Evolutionary conservation across 176 grass and related monocot species (phyloP).

Genomic region (Triticum urartu): DNA sequence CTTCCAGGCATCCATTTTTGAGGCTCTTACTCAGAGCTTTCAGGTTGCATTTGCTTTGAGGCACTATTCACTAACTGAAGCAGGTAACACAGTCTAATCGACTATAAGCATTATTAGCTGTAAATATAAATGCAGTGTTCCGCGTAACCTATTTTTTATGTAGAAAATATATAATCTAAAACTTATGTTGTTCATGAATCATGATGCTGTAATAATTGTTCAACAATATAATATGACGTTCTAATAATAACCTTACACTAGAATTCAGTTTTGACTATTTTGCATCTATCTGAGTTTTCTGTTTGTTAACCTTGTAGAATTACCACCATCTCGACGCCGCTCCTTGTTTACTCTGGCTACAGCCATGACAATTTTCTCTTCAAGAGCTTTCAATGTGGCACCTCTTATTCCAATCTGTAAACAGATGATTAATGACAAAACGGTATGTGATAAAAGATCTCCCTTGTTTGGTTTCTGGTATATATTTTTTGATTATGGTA

Average conservation of each 20-base stretch:
- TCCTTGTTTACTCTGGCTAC: constrained; percentile 84
- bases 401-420: constrained; percentile 89
- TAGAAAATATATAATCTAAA: not conserved
- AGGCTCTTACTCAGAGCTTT: constrained; percentile 88
- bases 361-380: constrained; percentile 96
- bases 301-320: constrained; percentile 50
- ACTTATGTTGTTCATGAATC: constrained; percentile 7
- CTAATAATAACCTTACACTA: constrained; percentile 13
- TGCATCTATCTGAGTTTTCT: not conserved
- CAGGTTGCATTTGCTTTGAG: constrained; percentile 91
- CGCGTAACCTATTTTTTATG: not conserved
- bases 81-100: constrained; percentile 44
- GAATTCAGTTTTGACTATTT: constrained; percentile 13
- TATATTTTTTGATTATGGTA: constrained; percentile 27
- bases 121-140: constrained; percentile 16
- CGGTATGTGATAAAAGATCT: constrained; percentile 49
- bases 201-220: not conserved
- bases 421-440: constrained; percentile 65
- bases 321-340: constrained; percentile 70
- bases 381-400: constrained; percentile 75
- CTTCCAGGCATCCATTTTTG: constrained; percentile 84
- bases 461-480: constrained; percentile 15
- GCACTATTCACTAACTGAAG: constrained; percentile 63
- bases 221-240: not conserved
- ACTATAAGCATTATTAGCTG: constrained; percentile 3